Conservation (phyloP, 2,329 filamentous ascomycete species). For the Sarocladium brachiariae region DNA sequence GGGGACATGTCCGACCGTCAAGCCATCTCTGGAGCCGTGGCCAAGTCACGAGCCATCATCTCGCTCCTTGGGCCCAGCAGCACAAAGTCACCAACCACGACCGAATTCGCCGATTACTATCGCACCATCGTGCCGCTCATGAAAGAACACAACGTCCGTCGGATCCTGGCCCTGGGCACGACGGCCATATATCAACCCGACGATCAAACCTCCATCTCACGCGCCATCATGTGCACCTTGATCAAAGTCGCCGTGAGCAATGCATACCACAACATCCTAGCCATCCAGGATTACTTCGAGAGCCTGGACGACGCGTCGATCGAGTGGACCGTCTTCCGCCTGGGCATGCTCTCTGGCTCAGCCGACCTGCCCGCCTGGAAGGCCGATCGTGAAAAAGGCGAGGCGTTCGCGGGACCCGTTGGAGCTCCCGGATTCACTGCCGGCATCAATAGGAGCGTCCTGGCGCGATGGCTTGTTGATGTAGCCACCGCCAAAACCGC, state of each 20-base stretch:
- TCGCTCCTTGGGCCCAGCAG: neutral
- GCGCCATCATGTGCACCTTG: constrained; percentile 5
- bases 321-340: constrained; percentile 24
- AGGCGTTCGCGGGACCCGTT: too few relatives aligned
- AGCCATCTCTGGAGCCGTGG: too few relatives aligned
- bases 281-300: constrained; percentile 17
- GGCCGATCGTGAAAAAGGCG: too few relatives aligned
- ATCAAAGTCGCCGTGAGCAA: constrained; percentile 12
- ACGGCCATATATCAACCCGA: constrained; percentile 19
- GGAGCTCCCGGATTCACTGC: too few relatives aligned
- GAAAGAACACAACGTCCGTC: constrained; percentile 21
- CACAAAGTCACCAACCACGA: neutral
- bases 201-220: constrained; percentile 18
- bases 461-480: too few relatives aligned
- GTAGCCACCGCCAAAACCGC: too few relatives aligned
- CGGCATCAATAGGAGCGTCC: too few relatives aligned
- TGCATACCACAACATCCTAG: constrained; percentile 17
- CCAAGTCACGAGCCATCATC: too few relatives aligned
- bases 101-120: constrained; percentile 14
- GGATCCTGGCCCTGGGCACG: constrained; percentile 28
- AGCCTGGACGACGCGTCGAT: constrained; percentile 15
- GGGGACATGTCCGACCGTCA: too few relatives aligned
- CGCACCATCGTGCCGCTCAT: constrained; percentile 18
- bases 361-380: too few relatives aligned
- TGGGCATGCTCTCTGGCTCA: too few relatives aligned